Conservation (phyloP, 331 rosid species). For the Quercus phellos region DNA sequence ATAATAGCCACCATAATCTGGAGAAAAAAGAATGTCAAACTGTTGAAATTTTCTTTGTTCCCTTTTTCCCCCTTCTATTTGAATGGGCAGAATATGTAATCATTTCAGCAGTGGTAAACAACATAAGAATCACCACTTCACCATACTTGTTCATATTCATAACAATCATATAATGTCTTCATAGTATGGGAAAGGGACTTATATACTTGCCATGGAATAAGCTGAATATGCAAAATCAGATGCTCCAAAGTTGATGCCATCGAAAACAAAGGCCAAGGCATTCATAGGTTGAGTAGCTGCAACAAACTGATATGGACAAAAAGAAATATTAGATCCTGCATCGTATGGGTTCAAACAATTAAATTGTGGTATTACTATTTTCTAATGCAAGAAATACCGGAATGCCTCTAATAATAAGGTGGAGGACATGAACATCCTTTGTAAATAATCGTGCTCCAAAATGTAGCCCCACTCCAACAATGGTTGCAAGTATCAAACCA, state of each 20-base stretch:
- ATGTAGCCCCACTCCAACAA: slow-evolving; percentile 69
- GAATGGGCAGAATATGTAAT: not conserved
- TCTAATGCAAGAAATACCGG: slow-evolving; percentile 47
- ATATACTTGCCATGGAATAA: slow-evolving; percentile 60
- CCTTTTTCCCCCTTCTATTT: not conserved
- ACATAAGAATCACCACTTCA: not conserved
- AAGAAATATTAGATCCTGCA: not conserved
- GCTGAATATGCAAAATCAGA: slow-evolving; percentile 87
- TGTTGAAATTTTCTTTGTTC: not conserved
- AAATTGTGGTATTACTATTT: not conserved
- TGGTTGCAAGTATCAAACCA: slow-evolving; percentile 58
- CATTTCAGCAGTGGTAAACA: not conserved
- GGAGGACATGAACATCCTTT: slow-evolving; percentile 52
- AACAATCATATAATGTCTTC: not conserved
- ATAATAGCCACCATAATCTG: slow-evolving; percentile 48
- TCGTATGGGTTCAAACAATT: not conserved
- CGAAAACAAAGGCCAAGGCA: slow-evolving; percentile 72
- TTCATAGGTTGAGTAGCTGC: slow-evolving; percentile 81
- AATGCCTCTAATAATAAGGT: slow-evolving; percentile 60
- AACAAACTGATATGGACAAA: slow-evolving; percentile 51
- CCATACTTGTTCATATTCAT: not conserved
- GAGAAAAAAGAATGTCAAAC: slow-evolving; percentile 3
- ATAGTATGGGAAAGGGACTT: slow-evolving; percentile 7
- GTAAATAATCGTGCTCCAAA: slow-evolving; percentile 77
- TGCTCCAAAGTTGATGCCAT: slow-evolving; percentile 82